Percentiles rank a stretch among this genome's conserved stretches.
Evolutionary conservation across 2,329 filamentous ascomycete species (phyloP).

Genomic region (Colletotrichum agaves): DNA sequence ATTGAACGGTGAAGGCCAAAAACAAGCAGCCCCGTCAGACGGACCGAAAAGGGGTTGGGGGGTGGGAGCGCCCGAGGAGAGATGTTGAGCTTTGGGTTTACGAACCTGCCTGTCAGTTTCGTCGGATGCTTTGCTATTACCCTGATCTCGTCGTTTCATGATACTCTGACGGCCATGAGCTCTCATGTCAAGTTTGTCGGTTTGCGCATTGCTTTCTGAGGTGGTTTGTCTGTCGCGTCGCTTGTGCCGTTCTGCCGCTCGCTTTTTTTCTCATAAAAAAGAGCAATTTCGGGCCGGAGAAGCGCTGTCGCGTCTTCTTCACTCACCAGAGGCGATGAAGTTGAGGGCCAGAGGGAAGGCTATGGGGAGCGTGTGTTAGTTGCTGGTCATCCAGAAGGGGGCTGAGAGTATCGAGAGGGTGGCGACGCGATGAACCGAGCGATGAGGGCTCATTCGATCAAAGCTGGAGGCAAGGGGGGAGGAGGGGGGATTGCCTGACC

Average conservation of each 20-base stretch:
- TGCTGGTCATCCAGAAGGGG: neutral
- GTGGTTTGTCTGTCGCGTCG: neutral
- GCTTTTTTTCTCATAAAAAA: slow-evolving; percentile 15
- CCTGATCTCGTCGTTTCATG: slow-evolving; percentile 36
- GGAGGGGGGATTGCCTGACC: slow-evolving; percentile 64
- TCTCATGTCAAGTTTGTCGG: slow-evolving; percentile 7
- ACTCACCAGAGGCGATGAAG: slow-evolving; percentile 94
- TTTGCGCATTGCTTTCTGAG: slow-evolving; percentile 43
- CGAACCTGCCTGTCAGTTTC: slow-evolving; percentile 48
- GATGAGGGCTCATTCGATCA: no score
- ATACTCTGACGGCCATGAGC: neutral
- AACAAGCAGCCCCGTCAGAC: neutral
- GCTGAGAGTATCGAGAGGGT: neutral
- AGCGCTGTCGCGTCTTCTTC: slow-evolving; percentile 48
- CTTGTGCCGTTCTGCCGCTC: slow-evolving; percentile 35
- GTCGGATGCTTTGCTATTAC: slow-evolving; percentile 27
- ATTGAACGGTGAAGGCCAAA: neutral
- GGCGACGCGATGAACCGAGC: neutral
- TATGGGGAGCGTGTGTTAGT: slow-evolving; percentile 53
- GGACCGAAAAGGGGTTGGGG: neutral
- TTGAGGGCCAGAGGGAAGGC: slow-evolving; percentile 85
- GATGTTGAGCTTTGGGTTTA: slow-evolving; percentile 51
- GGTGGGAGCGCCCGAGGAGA: slow-evolving; percentile 16
- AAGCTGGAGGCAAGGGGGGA: neutral
- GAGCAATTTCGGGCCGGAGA: slow-evolving; percentile 20